Evolutionary conservation across 257 asterid genomes (phyloP), one percentile per base, ranked within the genome.

Genomic region (Thymus mandschuricus): DNA sequence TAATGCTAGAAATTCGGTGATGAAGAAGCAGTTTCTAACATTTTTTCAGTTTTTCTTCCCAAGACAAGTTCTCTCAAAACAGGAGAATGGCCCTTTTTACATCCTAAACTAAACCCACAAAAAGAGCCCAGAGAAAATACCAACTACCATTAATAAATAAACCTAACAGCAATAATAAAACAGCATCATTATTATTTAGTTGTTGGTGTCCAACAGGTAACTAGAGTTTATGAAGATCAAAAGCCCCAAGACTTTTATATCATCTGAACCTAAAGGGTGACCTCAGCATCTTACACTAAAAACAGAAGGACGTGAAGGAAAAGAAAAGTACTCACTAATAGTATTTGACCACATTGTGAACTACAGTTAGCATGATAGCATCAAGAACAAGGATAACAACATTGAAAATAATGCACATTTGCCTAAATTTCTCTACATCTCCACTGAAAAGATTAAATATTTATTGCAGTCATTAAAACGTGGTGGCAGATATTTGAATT

Each of bases 401-500:
- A 45, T 27, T 66, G 60, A 58, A 66, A 13, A 54, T 54, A 15
- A 54, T 21, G 60, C 60, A 28, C 6, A 28, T 54, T 11, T 8
- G 33, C 70, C 60, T 60, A 57, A 67, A 58, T 30, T 46, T 9
- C 35, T 68, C 35, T 48, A 30, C 10, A 58, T 69, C n/a, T 35
- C 43, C 30, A 45, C 21, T 21, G 21, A 21, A 21, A 21, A 21
- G 21, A 21, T 21, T 21, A 21, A 21, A 21, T 21, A 21, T 21
- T 59, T 60, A 40, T 49, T 51, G 60, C 27, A 49, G 41, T 30
- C 10, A 15, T 38, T 68, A 35, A 30, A 34, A 60, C 69, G 40
- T 63, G 67, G 71, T 49, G 50, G 6, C 46, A 33, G 51, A 49
- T 43, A 63, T 65, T 61, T 46, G 7, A 27, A 66, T 66, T 68